Conservation (phyloP, 306 rosid species). For the Begonia loranthoides region DNA sequence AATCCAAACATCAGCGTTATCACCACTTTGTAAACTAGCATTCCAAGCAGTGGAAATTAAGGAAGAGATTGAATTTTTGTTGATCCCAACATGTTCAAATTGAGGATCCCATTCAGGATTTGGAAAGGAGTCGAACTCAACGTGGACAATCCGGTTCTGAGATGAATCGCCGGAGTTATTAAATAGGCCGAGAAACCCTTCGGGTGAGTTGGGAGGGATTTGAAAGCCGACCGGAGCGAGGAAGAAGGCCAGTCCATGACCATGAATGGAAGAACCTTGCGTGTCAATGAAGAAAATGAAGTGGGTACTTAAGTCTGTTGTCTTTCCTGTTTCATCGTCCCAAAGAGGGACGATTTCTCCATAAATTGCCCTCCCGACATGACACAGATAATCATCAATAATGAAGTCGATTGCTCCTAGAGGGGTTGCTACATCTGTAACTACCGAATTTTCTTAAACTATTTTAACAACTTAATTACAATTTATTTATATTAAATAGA, state of each 20-base stretch:
- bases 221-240: not conserved
- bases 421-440: not conserved
- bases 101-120: conserved; percentile 6
- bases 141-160: not conserved
- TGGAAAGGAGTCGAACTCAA: conserved; percentile 4
- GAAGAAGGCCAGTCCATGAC: not conserved
- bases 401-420: not conserved
- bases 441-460: too few relatives aligned
- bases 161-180: not conserved
- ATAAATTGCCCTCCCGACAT: not conserved
- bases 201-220: conserved; percentile 1
- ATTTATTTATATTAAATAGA: too few relatives aligned
- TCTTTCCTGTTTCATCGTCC: not conserved
- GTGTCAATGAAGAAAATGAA: not conserved
- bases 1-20: conserved; percentile 2
- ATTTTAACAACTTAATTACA: too few relatives aligned
- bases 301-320: not conserved
- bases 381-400: not conserved
- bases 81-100: conserved; percentile 4
- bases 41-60: conserved; percentile 4
- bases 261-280: not conserved
- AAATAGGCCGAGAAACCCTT: conserved; percentile 11
- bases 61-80: conserved; percentile 3
- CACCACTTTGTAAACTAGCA: conserved; percentile 7
- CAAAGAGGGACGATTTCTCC: not conserved